These are phyloP conservation scores for Trichoderma pleuroti DNA, from an alignment of 2,329 filamentous ascomycete species.

Conservation along the genomic window DNA sequence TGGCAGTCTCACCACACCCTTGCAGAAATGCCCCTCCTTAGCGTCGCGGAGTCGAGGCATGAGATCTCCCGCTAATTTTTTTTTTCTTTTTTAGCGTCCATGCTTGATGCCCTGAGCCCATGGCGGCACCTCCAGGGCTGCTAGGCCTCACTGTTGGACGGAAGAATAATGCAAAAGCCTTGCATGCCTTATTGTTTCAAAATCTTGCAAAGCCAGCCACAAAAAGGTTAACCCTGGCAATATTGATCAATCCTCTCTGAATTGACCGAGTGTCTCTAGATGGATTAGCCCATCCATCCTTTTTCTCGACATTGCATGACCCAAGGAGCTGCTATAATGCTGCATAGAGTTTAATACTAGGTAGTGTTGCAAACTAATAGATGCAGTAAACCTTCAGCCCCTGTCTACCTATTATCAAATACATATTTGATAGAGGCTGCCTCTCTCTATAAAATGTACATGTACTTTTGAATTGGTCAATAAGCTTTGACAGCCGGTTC, in stretches of 20 bases:
- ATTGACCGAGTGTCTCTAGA: neutral
- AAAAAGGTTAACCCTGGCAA: no score
- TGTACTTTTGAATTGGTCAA: no score
- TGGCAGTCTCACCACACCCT: conserved; percentile 6
- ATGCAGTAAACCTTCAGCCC: neutral
- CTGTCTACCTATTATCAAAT: neutral
- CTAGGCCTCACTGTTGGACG: neutral
- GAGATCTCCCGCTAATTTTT: conserved; percentile 1
- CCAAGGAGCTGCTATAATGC: neutral
- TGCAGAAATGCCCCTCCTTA: conserved; percentile 10
- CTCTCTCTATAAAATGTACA: no score
- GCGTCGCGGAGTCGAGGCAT: neutral
- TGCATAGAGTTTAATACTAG: neutral
- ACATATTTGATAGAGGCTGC: neutral
- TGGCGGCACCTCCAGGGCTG: neutral
- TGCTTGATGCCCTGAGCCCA: conserved; percentile 1
- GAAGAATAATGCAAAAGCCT: neutral
- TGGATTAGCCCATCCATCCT: neutral
- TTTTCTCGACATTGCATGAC: neutral
- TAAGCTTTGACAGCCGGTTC: neutral
- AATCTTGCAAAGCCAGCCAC: neutral
- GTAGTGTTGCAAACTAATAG: neutral
- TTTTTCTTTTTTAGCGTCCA: conserved; percentile 9
- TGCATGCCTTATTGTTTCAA: neutral
- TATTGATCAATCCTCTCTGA: neutral